Base-by-base conservation (phyloP, 805 yeast species). In the Candida dendrica region DNA sequence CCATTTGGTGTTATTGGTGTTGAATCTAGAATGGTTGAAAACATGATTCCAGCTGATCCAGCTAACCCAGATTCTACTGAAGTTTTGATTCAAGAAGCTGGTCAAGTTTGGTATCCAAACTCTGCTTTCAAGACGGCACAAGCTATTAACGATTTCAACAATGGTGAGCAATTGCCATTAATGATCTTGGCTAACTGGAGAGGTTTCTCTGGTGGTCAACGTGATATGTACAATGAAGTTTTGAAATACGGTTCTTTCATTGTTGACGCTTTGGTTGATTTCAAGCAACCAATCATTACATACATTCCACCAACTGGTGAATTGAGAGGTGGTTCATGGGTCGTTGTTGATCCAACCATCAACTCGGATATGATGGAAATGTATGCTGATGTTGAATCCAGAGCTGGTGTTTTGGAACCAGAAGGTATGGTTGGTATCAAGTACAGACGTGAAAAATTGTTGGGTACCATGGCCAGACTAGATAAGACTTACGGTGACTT, bases 261-360 rank as follows among this genome's bases (percentile, higher is more conserved):
- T 67, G 99, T 93, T 50, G 99, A 93, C 63, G 97, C 98, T 13
- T 75, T 93, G 47, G 95, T 88, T 51, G 96, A 81, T 56, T 93
- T 82, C 77, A 87, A 87, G 64, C 98, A 93, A 67, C 99, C 99
- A 46, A 84, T 93, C 51, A 83, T 93, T 69, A 88, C 93, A 20
- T 93, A 93, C 68, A 91, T 93, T 64, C 98, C 99, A 40, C 99
- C 99, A 45, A 79, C 84, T 52, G 98, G 98, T 64, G 99, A 93
- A 68, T 76, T 93, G 53, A 85, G 99, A 77, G 99, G 99, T 73
- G 99, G 99, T 64, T 91, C 98, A 20, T 93, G 99, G 99, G 99
- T 95, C 43, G 99, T 93, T 53, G 96, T 93, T 61, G 99, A 93
- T 67, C 97, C 98, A 50, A 87, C 97, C 39, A 93, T 93, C 70